Evolutionary conservation across 495 filamentous ascomycete genomes (phyloP).

Genomic region (Sabuloglossum arenarium): DNA sequence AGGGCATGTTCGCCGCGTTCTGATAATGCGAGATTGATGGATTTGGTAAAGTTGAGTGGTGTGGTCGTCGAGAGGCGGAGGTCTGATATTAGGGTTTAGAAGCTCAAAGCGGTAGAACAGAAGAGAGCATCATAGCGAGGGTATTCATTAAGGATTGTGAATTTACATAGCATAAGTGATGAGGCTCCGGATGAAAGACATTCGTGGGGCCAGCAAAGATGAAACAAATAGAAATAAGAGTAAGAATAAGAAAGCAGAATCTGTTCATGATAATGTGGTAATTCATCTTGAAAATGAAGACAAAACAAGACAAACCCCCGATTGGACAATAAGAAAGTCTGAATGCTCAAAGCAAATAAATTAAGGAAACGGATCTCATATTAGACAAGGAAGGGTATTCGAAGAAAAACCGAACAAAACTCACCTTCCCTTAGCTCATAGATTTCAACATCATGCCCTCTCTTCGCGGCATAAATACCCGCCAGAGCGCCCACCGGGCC

Average conservation of each 20-base stretch:
- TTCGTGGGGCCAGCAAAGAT: too few species aligned
- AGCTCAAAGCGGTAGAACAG: neutral
- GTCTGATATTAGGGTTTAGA: conserved; percentile 23
- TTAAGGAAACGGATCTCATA: neutral
- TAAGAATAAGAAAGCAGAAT: too few species aligned
- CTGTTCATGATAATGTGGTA: too few species aligned
- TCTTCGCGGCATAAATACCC: conserved; percentile 72
- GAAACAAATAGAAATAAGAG: too few species aligned
- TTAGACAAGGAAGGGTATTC: too few species aligned
- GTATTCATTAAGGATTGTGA: too few species aligned
- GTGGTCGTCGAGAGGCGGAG: conserved; percentile 64
- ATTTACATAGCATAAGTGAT: too few species aligned
- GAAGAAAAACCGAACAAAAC: conserved; percentile 14
- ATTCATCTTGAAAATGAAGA: too few species aligned
- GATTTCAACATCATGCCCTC: conserved; percentile 76
- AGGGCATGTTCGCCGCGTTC: conserved; percentile 88
- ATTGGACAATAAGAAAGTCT: too few species aligned
- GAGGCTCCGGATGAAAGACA: too few species aligned
- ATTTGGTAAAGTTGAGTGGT: conserved; percentile 89
- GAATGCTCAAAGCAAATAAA: too few species aligned
- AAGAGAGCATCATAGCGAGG: neutral
- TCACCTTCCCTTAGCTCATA: conserved; percentile 86
- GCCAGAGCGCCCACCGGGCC: conserved; percentile 86
- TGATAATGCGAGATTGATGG: conserved; percentile 89
- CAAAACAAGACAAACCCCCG: too few species aligned